These are phyloP conservation scores for Colletotrichum magnum DNA, from an alignment of 2,329 filamentous ascomycete species.

Conservation along the genomic window DNA sequence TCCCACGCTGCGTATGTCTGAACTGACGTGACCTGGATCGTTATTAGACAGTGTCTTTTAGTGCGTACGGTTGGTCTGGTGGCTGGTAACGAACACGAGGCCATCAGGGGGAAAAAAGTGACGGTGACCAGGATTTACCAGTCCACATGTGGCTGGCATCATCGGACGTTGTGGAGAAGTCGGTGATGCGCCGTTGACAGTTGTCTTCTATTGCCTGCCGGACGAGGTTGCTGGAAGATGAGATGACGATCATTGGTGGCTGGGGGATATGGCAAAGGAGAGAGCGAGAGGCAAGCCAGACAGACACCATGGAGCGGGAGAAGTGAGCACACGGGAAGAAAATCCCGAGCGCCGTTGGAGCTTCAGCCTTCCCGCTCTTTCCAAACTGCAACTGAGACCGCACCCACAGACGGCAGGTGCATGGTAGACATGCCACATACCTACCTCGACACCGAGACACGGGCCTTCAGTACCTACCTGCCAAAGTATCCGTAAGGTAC, in stretches of 20 bases:
- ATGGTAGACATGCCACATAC: too few species aligned
- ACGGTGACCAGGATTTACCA: neutral
- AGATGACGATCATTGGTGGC: neutral
- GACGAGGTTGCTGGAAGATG: neutral
- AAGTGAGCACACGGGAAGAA: neutral
- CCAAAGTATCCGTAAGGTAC: too few species aligned
- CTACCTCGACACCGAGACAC: too few species aligned
- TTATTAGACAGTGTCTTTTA: too few species aligned
- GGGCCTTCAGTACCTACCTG: too few species aligned
- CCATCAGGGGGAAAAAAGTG: neutral
- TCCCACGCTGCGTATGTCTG: too few species aligned
- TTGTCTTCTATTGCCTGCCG: constrained; percentile 7
- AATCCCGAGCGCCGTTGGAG: constrained; percentile 20
- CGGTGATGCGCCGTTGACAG: neutral
- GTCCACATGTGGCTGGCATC: constrained; percentile 22
- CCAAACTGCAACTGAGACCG: neutral
- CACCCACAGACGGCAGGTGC: too few species aligned
- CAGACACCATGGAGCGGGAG: neutral
- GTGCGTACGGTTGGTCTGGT: neutral
- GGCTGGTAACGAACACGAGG: constrained; percentile 26
- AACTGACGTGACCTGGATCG: too few species aligned
- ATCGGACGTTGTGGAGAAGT: constrained; percentile 12
- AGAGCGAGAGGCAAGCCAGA: neutral
- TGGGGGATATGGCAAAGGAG: neutral
- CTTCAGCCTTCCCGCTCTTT: constrained; percentile 14